Evolutionary conservation across 2,329 filamentous ascomycete genomes (phyloP), one percentile per base, ranked within the genome.

Genomic region (Exophiala mesophila): DNA sequence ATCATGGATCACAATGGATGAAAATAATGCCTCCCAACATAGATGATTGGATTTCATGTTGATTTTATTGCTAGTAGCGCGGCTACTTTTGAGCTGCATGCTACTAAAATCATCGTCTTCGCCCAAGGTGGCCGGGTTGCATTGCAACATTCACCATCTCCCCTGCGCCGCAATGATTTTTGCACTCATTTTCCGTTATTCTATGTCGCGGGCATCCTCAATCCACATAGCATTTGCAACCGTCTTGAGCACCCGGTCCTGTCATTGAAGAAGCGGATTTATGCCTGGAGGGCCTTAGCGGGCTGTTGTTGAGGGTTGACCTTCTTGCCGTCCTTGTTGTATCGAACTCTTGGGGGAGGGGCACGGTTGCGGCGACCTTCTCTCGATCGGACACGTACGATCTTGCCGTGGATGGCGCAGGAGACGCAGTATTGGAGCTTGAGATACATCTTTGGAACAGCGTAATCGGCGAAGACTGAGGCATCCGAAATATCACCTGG

Each of bases 301-400:
- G 77, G 76, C 29, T 45, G 29, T 74, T 88, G 82, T 67, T 84
- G 85, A 59, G 90, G 88, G 71, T 83, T 84, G 70, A 98, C 83
- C 85, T 98, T 98, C 88, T 98, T 98, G 80, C 89, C 90, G 69
- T 98, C 92, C 85, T 97, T 96, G 86, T 98, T 98, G 88, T 94
- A 98, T 66, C 92, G 81, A 65, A 98, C 89, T 69, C 92, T 83
- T 67, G 92, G 92, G 61, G 92, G 92, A 65, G 92, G 94, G 64
- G 90, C 90, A 72, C 92, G 88, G 87, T 98, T 98, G 76, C 92
- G 92, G 72, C 92, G 90, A 64, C 94, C 92, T 68, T 85, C 89
- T 61, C 86, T 82, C 60, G 92, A 98, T 66, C 92, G 92, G 71
- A 98, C 92, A 83, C 92, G 97, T 75, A 98, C 94, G 73, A 98